Evolutionary conservation across 176 grass and related monocot genomes (phyloP).

Genomic region (Guadua angustifolia): DNA sequence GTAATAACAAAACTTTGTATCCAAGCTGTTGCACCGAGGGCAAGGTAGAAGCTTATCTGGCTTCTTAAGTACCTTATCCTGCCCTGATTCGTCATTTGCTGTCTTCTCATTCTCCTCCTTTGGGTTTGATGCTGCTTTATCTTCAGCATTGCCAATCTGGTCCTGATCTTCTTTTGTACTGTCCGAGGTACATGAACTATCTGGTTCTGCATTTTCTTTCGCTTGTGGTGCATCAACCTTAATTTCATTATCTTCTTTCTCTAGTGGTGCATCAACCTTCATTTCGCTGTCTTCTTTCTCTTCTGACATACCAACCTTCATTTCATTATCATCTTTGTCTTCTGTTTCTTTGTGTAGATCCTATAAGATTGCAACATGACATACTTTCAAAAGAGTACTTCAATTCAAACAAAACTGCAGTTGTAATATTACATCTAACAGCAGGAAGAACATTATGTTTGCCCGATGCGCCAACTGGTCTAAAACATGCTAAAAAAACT

Average conservation of each 20-base stretch:
- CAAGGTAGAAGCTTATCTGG: conserved; percentile 84
- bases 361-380: conserved; percentile 38
- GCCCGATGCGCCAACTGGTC: not conserved
- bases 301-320: conserved; percentile 40
- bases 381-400: conserved; percentile 3
- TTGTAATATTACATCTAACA: conserved; percentile 9
- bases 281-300: conserved; percentile 41
- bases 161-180: conserved; percentile 36
- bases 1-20: conserved; percentile 93
- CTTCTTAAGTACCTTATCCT: conserved; percentile 77
- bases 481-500: not conserved
- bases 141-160: conserved; percentile 39
- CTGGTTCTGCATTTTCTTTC: conserved; percentile 33
- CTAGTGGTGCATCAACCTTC: conserved; percentile 32
- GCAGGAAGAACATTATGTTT: not conserved
- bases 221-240: conserved; percentile 30
- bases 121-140: conserved; percentile 50
- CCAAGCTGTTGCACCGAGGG: conserved; percentile 87
- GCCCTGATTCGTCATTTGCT: conserved; percentile 53
- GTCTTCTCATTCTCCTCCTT: conserved; percentile 48
- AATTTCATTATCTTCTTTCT: conserved; percentile 43
- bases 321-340: conserved; percentile 38
- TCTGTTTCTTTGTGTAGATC: conserved; percentile 43
- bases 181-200: conserved; percentile 39
- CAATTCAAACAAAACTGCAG: conserved; percentile 8